A percentile compares a stretch with the other conserved stretches of the same genome.
phyloP scores from a whole-genome alignment of 495 filamentous ascomycete genomes.

The Penicillium ochrochloron region DNA sequence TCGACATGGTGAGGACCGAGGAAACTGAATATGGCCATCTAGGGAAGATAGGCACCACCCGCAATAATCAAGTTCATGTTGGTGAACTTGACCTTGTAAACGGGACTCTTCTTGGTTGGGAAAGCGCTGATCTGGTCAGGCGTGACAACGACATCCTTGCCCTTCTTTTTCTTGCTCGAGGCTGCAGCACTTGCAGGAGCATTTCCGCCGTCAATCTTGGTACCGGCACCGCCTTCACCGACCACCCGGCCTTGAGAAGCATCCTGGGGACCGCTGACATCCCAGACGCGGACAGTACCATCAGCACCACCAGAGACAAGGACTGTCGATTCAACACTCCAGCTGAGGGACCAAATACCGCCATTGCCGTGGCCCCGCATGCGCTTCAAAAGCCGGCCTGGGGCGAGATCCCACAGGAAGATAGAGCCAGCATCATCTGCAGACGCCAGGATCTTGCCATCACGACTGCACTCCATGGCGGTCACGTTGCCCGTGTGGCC shows the following conservation, averaged over 20 bases:
- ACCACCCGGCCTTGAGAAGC: conserved; percentile 61
- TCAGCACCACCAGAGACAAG: conserved; percentile 91
- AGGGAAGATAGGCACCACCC: conserved; percentile 79
- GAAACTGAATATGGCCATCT: conserved; percentile 13
- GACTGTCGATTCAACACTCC: conserved; percentile 86
- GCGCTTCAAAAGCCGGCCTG: conserved; percentile 81
- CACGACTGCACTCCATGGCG: conserved; percentile 79
- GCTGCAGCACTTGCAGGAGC: conserved; percentile 45
- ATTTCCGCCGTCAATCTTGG: conserved; percentile 55
- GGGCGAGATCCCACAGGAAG: conserved; percentile 87
- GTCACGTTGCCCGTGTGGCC: conserved; percentile 87
- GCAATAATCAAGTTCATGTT: conserved; percentile 90
- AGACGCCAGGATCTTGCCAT: conserved; percentile 84
- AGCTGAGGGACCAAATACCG: conserved; percentile 89
- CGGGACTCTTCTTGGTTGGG: conserved; percentile 92
- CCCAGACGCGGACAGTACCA: conserved; percentile 91
- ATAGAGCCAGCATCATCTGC: conserved; percentile 86
- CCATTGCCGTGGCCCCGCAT: conserved; percentile 94
- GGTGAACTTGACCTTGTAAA: conserved; percentile 92
- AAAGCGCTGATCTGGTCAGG: conserved; percentile 93
- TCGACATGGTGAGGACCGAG: not conserved
- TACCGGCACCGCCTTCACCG: conserved; percentile 56
- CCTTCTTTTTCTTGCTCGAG: conserved; percentile 67
- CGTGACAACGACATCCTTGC: conserved; percentile 87
- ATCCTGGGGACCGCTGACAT: conserved; percentile 70